Evolutionary conservation across 192 early-diverging fungal species (phyloP).

Genomic region (Coemansia sp.): DNA sequence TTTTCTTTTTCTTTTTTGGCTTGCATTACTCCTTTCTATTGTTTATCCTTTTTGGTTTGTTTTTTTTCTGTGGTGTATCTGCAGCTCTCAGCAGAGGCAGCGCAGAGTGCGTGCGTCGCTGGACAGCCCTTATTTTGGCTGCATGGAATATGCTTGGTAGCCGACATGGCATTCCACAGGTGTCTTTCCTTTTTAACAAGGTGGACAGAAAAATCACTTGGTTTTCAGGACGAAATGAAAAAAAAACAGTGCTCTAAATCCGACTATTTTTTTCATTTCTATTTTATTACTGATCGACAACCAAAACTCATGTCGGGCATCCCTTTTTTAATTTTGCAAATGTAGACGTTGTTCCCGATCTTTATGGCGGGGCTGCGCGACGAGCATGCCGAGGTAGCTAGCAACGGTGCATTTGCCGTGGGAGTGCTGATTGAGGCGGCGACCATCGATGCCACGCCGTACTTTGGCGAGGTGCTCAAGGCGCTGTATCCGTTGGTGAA

Average conservation of each 20-base stretch:
- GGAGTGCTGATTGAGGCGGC: slow-evolving; percentile 71
- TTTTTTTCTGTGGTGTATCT: slow-evolving; percentile 2
- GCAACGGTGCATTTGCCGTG: slow-evolving; percentile 82
- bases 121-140: neutral
- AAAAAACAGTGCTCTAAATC: no score
- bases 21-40: slow-evolving; percentile 12
- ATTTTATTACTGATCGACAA: neutral
- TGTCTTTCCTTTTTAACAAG: no score
- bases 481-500: slow-evolving; percentile 67
- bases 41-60: slow-evolving; percentile 2
- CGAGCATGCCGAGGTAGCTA: slow-evolving; percentile 78
- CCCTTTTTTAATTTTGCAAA: neutral
- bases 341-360: slow-evolving; percentile 64
- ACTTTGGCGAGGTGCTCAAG: slow-evolving; percentile 64
- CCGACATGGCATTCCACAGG: neutral
- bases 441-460: slow-evolving; percentile 65
- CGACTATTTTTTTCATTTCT: neutral
- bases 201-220: no score
- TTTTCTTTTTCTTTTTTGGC: slow-evolving; percentile 9
- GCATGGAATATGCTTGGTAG: neutral
- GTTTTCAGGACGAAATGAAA: no score
- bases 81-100: neutral
- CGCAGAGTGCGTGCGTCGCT: neutral
- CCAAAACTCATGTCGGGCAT: neutral
- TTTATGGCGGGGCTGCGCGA: slow-evolving; percentile 73